Base-by-base conservation (phyloP, 2,329 filamentous ascomycete species). In the Ceratocystis destructans region DNA sequence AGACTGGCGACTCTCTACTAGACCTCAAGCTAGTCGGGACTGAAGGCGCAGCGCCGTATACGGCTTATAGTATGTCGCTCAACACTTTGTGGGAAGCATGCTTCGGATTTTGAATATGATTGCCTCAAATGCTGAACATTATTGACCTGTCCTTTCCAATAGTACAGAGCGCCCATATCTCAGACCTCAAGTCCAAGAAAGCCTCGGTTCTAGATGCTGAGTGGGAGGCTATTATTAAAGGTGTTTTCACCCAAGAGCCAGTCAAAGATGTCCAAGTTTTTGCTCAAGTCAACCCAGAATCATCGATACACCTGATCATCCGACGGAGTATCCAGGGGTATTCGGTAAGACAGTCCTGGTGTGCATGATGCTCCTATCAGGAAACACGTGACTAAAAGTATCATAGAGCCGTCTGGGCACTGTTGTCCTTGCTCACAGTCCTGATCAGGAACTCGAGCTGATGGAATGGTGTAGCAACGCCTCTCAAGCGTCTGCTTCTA, bases 381-480 rank as follows among this genome's bases (percentile, higher is more conserved):
- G 6, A 10, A 6, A 59, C 55, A 59, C 28, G 5, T 22, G 28
- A 25, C 59, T 66, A 66, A 66, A 59, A 59, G 17, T 57, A 31
- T 4, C 12, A 28, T 69, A 88, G 85, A 85, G 88, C 85, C 83
- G 80, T 33, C 80, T 90, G n/a, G 89, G 88, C 44, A 76, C 81
- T 25, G 80, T 92, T 68, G 76, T 78, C 3, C 76, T 91, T 2
- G 74, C 77, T 46, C 77, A 80, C 70, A 79, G 82, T 67, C 78
- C 80, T 44, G 79, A 82, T 55, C 81, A 84, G 68, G 81, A 82
- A 69, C 80, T 89, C 69, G 81, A 84, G 65, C 76, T 86, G 3
- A 87, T 88, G 69, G 83, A 88, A 66, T 92, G 88, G 88, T 88
- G 86, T 68, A 81, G 80, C 53, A 76, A 78, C 22, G 83, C 85